Conservation (phyloP, 768 basidiomycete species). For the Leccinum ochraceum region DNA sequence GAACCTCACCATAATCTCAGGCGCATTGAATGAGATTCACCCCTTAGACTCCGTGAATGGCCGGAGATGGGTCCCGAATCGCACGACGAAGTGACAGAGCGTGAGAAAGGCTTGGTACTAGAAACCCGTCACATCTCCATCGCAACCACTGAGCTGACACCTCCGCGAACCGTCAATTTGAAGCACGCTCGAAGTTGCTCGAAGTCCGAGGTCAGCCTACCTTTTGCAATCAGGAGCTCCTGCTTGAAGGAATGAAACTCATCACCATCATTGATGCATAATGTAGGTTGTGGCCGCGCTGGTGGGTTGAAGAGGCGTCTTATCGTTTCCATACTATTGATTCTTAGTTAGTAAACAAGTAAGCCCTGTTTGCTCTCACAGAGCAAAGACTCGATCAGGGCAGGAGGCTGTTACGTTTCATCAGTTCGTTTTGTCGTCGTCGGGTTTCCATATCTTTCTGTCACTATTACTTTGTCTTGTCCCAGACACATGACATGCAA, state of each 20-base stretch:
- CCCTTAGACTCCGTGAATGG: conserved; percentile 51
- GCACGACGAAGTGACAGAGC: conserved; percentile 78
- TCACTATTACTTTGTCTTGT: too few species aligned
- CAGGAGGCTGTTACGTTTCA: too few species aligned
- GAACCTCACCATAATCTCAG: too few species aligned
- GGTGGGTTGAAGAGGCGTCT: background rate
- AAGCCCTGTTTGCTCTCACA: too few species aligned
- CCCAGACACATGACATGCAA: too few species aligned
- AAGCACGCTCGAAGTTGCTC: conserved; percentile 3
- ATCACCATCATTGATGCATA: background rate
- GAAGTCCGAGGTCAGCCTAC: conserved; percentile 40
- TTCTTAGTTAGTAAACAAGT: too few species aligned
- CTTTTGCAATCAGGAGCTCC: conserved; percentile 58
- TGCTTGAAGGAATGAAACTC: background rate
- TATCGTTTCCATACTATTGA: too few species aligned
- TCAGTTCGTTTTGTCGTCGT: too few species aligned
- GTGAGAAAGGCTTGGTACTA: conserved; percentile 57
- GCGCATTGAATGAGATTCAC: too few species aligned
- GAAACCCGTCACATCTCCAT: conserved; percentile 72
- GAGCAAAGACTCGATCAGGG: too few species aligned
- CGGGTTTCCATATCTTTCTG: too few species aligned
- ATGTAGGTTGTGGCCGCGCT: background rate
- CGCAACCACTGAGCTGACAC: conserved; percentile 54
- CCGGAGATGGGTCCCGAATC: conserved; percentile 66
- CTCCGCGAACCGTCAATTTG: conserved; percentile 32